Base-by-base conservation (phyloP, 2,329 filamentous ascomycete species). In the Aspergillus sojae region DNA sequence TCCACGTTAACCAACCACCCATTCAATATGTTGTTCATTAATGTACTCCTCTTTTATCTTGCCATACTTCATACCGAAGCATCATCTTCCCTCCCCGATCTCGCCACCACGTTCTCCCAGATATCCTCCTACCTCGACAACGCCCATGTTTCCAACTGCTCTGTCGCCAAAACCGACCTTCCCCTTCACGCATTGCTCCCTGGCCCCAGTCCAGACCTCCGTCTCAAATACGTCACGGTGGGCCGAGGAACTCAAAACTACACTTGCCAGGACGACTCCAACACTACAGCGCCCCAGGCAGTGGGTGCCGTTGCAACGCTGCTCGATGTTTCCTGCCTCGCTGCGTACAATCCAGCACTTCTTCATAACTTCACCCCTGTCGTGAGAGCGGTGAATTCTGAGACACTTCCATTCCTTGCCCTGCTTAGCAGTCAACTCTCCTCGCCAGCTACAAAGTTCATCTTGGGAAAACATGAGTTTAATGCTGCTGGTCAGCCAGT, bases 211-310 rank as follows among this genome's bases (percentile, higher is more conserved):
- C 45, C 60, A 7, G 67, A 67, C 21, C 60, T 78, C 43, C 69
- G 65, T 10, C 79, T 85, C 56, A 75, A 81, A 62, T 78, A 81
- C 65, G 71, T 85, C 57, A 79, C 79, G 6, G 65, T 83, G 23
- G 83, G 83, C 60, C 73, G 77, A 28, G 83, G 83, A 45, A 83
- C 80, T 14, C 82, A 85, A 65, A 85, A 84, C 74, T 85, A 84
- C 69, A 81, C 79, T 19, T 85, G 83, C 65, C 56, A 67, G 2
- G 16, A 21, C 5, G 67, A 75, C 41, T 67, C 68, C 39, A 60
- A 71, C 34, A 21, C 74, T 0, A 58, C 70, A 12, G 58, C 60
- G 0, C 82, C 83, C 16, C 63, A 69, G 16, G 69, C 80, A 10
- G 71, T 78, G 41, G 82, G 81, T 11, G 82, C 83, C 26, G 71